A percentile compares a stretch with the other conserved stretches of the same genome.
Evolutionary conservation across 495 filamentous ascomycete species (phyloP).

Genomic region (Neurospora sp.): DNA sequence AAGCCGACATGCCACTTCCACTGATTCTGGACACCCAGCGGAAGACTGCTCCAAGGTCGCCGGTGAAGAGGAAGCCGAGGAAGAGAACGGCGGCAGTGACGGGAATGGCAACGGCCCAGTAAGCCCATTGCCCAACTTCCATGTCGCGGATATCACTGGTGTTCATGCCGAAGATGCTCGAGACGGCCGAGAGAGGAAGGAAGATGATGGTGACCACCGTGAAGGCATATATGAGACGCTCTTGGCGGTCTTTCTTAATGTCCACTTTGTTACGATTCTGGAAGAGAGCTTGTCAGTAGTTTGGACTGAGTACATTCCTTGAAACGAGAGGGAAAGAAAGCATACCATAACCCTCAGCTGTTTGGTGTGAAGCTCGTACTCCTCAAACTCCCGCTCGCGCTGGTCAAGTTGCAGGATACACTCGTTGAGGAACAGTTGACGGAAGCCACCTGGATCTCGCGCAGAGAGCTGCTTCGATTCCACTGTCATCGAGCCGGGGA

Average conservation of each 20-base stretch:
- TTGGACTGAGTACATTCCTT: not conserved
- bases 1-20: not conserved
- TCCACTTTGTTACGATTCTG: conserved; percentile 27
- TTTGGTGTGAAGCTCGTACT: not conserved
- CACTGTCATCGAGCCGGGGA: not conserved
- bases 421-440: conserved; percentile 20
- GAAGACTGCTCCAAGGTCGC: conserved; percentile 6
- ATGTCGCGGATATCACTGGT: conserved; percentile 42
- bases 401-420: conserved; percentile 7
- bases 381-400: conserved; percentile 12
- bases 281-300: not conserved
- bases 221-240: conserved; percentile 44
- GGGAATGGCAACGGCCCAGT: conserved; percentile 40
- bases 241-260: conserved; percentile 33
- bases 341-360: conserved; percentile 16
- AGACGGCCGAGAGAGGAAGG: conserved; percentile 52
- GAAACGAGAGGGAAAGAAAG: not conserved
- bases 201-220: conserved; percentile 56
- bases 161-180: conserved; percentile 54
- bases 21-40: not conserved
- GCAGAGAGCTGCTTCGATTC: conserved; percentile 14
- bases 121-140: conserved; percentile 34
- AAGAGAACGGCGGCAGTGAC: conserved; percentile 32
- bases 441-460: conserved; percentile 18
- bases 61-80: conserved; percentile 25